phyloP scores from a whole-genome alignment of 2,329 filamentous ascomycete species.

The Fusarium pseudoanthophilum region DNA sequence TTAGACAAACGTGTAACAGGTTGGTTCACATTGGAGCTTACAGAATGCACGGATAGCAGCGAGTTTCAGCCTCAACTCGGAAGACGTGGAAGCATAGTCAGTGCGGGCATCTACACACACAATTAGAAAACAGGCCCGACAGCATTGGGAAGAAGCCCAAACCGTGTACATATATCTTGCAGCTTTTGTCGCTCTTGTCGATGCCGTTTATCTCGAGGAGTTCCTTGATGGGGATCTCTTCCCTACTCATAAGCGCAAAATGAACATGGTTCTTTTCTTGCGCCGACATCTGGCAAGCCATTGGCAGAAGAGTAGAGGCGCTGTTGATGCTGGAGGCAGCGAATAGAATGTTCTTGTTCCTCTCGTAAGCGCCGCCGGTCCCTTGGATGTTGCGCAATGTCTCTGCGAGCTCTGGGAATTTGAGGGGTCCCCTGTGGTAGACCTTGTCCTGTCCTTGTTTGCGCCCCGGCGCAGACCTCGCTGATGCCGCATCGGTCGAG shows the following conservation, averaged over 20 bases:
- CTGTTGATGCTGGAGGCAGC: constrained; percentile 79
- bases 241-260: constrained; percentile 80
- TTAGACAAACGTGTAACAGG: constrained; percentile 12
- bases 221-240: constrained; percentile 73
- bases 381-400: constrained; percentile 70
- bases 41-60: constrained; percentile 73
- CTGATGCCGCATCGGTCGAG: constrained; percentile 16
- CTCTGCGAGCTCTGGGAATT: constrained; percentile 71
- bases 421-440: constrained; percentile 74
- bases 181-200: constrained; percentile 68
- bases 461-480: constrained; percentile 1
- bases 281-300: constrained; percentile 87
- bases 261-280: constrained; percentile 80
- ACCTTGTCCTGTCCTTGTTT: constrained; percentile 50
- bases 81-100: constrained; percentile 76
- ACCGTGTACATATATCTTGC: constrained; percentile 72
- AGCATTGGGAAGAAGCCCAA: constrained; percentile 24
- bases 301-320: constrained; percentile 76
- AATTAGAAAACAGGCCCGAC: constrained; percentile 23
- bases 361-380: constrained; percentile 60
- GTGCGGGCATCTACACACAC: constrained; percentile 74
- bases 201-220: constrained; percentile 83
- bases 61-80: constrained; percentile 74
- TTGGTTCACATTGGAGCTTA: constrained; percentile 47
- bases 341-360: constrained; percentile 81